Percentiles rank a stretch among this genome's conserved stretches.
phyloP scores from a whole-genome alignment of 2,329 filamentous ascomycete species.

The Paecilomyces formosus region DNA sequence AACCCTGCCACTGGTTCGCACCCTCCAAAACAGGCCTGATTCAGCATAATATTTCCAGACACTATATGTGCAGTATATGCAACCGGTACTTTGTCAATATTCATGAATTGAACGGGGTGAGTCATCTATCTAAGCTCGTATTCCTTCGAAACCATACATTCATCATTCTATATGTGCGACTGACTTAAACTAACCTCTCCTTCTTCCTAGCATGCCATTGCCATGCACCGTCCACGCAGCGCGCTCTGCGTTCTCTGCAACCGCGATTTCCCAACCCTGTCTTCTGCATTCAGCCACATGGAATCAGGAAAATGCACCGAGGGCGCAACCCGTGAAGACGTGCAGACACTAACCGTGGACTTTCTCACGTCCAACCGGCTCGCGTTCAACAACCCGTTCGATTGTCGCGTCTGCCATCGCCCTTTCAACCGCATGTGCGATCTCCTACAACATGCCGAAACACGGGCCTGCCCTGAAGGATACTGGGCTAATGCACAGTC shows the following conservation, averaged over 20 bases:
- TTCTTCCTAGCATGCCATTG: not conserved
- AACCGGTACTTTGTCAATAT: constrained; percentile 10
- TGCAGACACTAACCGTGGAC: constrained; percentile 6
- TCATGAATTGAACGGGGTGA: constrained; percentile 12
- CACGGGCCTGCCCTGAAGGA: constrained; percentile 8
- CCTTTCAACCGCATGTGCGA: constrained; percentile 11
- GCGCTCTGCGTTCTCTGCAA: constrained; percentile 11
- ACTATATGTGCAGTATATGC: constrained; percentile 12
- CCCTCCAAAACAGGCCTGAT: constrained; percentile 9
- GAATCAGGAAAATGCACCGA: constrained; percentile 13
- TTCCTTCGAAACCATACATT: too few relatives aligned
- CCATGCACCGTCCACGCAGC: constrained; percentile 9
- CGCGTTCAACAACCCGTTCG: constrained; percentile 5
- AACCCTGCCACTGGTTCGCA: constrained; percentile 13
- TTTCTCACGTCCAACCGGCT: constrained; percentile 1
- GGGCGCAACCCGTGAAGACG: constrained; percentile 7
- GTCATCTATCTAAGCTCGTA: not conserved
- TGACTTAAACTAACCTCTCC: too few relatives aligned
- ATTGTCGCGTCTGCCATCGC: constrained; percentile 8
- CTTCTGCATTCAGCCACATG: constrained; percentile 14
- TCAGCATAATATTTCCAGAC: constrained; percentile 11
- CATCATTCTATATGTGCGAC: too few relatives aligned
- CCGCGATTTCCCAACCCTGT: constrained; percentile 9
- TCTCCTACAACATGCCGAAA: constrained; percentile 14
- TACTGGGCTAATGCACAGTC: constrained; percentile 4